phyloP scores from a whole-genome alignment of 805 yeast species.

The Candida jianshihensis region DNA sequence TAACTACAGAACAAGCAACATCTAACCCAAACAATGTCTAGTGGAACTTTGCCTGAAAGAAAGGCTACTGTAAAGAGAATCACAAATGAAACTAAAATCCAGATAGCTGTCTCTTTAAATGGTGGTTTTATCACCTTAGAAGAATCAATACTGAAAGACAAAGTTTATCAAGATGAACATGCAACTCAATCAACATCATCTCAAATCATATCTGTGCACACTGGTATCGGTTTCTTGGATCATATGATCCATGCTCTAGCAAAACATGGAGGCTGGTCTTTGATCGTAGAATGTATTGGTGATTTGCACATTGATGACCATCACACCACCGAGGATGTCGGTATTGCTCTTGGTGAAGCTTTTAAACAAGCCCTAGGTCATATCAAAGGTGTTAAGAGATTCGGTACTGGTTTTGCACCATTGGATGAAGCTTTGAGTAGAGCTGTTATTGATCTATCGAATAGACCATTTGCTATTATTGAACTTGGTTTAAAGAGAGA shows the following conservation, averaged over 20 bases:
- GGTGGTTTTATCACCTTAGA: conserved; percentile 74
- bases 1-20: no score
- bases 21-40: no score
- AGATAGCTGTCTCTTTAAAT: conserved; percentile 73
- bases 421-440: conserved; percentile 92
- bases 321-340: conserved; percentile 94
- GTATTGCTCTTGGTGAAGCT: conserved; percentile 84
- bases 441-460: conserved; percentile 93
- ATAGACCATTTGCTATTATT: conserved; percentile 86
- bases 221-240: conserved; percentile 93
- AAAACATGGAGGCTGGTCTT: conserved; percentile 94
- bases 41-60: conserved; percentile 24
- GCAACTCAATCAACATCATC: conserved; percentile 65
- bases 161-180: conserved; percentile 33
- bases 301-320: conserved; percentile 96
- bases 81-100: conserved; percentile 93
- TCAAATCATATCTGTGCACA: conserved; percentile 73
- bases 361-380: conserved; percentile 87
- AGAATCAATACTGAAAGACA: conserved; percentile 44
- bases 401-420: conserved; percentile 92
- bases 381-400: conserved; percentile 84
- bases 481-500: conserved; percentile 90
- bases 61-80: conserved; percentile 39
- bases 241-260: conserved; percentile 98
- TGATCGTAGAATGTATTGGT: conserved; percentile 84